Evolutionary conservation across 371 early-diverging fungal genomes (phyloP), one percentile per base, ranked within the genome.

Genomic region (Mortierella sp.): DNA sequence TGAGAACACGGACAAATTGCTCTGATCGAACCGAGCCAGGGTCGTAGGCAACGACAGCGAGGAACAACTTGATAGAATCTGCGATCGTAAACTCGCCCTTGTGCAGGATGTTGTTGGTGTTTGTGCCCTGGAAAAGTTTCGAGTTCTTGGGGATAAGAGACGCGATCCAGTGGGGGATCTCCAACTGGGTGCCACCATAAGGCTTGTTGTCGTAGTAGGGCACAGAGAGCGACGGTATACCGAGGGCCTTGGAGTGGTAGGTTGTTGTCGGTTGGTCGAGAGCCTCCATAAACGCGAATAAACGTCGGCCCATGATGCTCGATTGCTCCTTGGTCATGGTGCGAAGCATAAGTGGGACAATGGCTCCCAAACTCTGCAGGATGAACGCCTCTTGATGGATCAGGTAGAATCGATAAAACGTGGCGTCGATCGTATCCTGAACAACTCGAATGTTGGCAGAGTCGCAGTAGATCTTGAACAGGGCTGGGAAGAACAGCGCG

Each of bases 341-440:
- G 11, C 80, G 86, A 4, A 93, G 86, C 45, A 91, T 90, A 22
- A 88, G 37, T 2, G 93, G 93, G 1, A 90, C 89, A 14, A 93
- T 74, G 9, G 88, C 79, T 6, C 93, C 93, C 29, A 93, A 70
- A 86, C 94, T 89, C 74, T 93, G 93, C 61, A 93, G 91, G 2
- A 93, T 86, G 81, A 93, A 93, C 0, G 93, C 80, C 65, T 93
- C 93, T 79, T 91, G 90, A 55, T 93, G 93, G 1, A 92, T 85
- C 26, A 89, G 86, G 68, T 90, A 92, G 29, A 93, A 92, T n/a
- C 90, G 85, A 65, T 88, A 88, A 86, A 90, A 91, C 0, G 89
- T 87, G 70, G 88, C 90, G n/a, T 82, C 86, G 50, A 93, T 89
- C 0, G 91, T 90, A 10, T 89, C 88, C 7, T 88, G 80, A 10